A percentile compares a stretch with the other conserved stretches of the same genome.
These are phyloP conservation scores for Ceratocystis cacaofunesta DNA, from an alignment of 2,329 filamentous ascomycete species.

Conservation along the genomic window DNA sequence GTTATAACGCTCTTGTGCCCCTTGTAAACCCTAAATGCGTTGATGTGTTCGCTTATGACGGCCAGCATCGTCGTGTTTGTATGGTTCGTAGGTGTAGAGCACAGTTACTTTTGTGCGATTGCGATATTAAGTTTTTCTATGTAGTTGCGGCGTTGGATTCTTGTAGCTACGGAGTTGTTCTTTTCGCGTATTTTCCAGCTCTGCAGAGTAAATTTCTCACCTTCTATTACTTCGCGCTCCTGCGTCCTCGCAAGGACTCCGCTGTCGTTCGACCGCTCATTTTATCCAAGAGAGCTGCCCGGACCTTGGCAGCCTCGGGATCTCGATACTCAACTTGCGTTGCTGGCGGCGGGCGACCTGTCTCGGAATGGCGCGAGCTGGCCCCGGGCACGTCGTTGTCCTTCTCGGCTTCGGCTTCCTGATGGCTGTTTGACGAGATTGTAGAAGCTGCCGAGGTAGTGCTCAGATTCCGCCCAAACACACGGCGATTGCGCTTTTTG, in stretches of 20 bases:
- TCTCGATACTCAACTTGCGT: constrained; percentile 42
- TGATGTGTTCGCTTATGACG: no score
- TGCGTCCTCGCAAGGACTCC: neutral
- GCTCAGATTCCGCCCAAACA: constrained; percentile 44
- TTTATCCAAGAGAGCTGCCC: constrained; percentile 31
- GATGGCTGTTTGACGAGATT: constrained; percentile 15
- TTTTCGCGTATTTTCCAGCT: no score
- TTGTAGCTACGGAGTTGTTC: no score
- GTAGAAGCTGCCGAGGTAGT: constrained; percentile 29
- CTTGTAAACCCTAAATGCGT: neutral
- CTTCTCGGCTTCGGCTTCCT: constrained; percentile 14
- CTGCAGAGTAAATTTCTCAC: neutral
- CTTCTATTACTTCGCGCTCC: neutral
- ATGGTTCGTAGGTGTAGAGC: no score
- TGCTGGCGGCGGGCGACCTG: constrained; percentile 24
- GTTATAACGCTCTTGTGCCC: no score
- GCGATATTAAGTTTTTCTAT: no score
- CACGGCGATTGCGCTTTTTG: constrained; percentile 30
- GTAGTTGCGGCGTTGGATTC: no score
- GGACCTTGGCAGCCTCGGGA: constrained; percentile 32
- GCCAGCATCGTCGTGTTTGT: no score
- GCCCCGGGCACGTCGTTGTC: constrained; percentile 18
- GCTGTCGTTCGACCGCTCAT: constrained; percentile 22
- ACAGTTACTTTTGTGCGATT: no score
- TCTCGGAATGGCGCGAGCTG: neutral